Conservation (phyloP, 2,329 filamentous ascomycete genomes). For the Reticulascus tulasneorum region DNA sequence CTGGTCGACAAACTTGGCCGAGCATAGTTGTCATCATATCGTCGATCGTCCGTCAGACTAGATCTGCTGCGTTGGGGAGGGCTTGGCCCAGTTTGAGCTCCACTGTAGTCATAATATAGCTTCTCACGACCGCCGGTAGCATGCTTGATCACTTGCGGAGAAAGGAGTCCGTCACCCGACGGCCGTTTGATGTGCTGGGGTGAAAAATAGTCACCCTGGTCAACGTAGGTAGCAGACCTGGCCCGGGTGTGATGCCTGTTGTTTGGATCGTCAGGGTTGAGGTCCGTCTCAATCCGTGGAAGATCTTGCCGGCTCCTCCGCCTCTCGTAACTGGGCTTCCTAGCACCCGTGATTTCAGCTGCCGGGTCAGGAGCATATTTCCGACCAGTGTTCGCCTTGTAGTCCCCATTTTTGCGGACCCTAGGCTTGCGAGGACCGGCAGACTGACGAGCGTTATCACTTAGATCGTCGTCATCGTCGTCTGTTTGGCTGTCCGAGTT, state of each 20-base stretch:
- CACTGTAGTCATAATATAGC: constrained; percentile 30
- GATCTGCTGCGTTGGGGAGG: constrained; percentile 25
- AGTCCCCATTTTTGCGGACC: constrained; percentile 18
- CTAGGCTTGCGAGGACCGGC: constrained; percentile 10
- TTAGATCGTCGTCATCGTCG: constrained; percentile 17
- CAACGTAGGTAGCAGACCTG: constrained; percentile 27
- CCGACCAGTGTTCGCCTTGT: constrained; percentile 39
- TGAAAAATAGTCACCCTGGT: constrained; percentile 28
- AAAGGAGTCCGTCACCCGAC: constrained; percentile 30
- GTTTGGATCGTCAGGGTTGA: constrained; percentile 19
- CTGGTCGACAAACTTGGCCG: constrained; percentile 22
- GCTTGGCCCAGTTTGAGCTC: constrained; percentile 19
- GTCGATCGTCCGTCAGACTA: constrained; percentile 21
- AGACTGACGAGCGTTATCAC: constrained; percentile 17
- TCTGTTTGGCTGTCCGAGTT: constrained; percentile 17
- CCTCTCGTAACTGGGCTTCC: constrained; percentile 18
- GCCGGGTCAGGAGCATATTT: constrained; percentile 30
- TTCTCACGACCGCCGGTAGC: constrained; percentile 38
- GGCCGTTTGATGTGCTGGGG: constrained; percentile 20
- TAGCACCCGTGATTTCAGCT: constrained; percentile 18
- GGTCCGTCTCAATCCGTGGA: constrained; percentile 40
- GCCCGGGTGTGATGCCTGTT: constrained; percentile 28
- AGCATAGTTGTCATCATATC: constrained; percentile 19
- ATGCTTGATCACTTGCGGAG: constrained; percentile 39
- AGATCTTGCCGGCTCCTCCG: constrained; percentile 36